phyloP scores from a whole-genome alignment of 345 rosid species.

The Angophora floribunda region DNA sequence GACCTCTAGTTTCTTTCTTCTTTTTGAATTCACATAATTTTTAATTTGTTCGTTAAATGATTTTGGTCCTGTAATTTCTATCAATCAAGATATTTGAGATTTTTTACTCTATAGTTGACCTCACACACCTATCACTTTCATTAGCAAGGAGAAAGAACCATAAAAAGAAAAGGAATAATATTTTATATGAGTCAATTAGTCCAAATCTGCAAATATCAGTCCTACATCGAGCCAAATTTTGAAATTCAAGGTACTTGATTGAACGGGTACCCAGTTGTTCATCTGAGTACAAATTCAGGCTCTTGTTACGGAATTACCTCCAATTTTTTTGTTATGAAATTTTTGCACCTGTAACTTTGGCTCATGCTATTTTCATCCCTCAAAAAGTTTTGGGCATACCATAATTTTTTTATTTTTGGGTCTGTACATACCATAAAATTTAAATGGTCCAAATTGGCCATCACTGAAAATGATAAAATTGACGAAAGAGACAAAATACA shows the following conservation, averaged over 20 bases:
- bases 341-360: fast-evolving
- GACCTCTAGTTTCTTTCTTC: neutral
- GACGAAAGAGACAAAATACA: neutral
- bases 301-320: neutral
- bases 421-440: neutral
- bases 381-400: neutral
- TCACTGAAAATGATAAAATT: neutral
- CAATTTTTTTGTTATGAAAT: neutral
- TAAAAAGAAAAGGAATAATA: too few species aligned
- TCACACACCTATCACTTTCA: neutral
- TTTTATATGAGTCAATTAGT: fast-evolving
- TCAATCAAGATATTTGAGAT: neutral
- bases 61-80: neutral
- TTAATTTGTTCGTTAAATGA: neutral
- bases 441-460: neutral
- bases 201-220: neutral
- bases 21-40: neutral
- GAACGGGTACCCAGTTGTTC: neutral
- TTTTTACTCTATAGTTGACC: neutral
- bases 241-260: neutral
- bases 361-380: neutral
- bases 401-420: too few species aligned
- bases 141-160: neutral
- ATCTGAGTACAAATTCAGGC: neutral
- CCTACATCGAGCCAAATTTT: neutral